These are phyloP conservation scores for Allium fistulosum DNA, from an alignment of 106 monocot species.

Conservation along the genomic window DNA sequence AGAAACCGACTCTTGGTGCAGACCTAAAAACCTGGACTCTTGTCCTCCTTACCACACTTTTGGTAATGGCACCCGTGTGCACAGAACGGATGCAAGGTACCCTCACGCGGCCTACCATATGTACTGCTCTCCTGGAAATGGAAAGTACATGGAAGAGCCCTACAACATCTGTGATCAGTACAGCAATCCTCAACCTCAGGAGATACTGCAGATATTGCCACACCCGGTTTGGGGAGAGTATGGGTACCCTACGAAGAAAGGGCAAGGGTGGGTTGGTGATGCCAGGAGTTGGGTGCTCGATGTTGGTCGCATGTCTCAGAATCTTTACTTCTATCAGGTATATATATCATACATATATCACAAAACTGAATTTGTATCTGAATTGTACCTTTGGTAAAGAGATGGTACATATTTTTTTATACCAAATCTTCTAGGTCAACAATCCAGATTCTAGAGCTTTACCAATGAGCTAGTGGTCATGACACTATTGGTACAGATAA, in stretches of 20 bases:
- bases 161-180: slow-evolving; percentile 64
- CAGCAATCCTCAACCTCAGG: slow-evolving; percentile 84
- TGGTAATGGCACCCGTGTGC: slow-evolving; percentile 39
- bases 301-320: slow-evolving; percentile 53
- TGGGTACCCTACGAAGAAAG: slow-evolving; percentile 62
- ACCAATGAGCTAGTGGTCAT: too few species aligned
- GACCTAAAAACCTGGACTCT: slow-evolving; percentile 14
- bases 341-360: background rate
- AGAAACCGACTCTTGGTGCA: slow-evolving; percentile 40
- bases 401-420: too few species aligned
- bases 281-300: slow-evolving; percentile 66
- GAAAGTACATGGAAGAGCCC: slow-evolving; percentile 40
- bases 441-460: too few species aligned
- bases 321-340: slow-evolving; percentile 81
- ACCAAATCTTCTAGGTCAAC: too few species aligned
- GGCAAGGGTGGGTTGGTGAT: slow-evolving; percentile 81
- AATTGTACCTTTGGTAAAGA: too few species aligned
- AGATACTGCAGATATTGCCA: slow-evolving; percentile 74
- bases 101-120: slow-evolving; percentile 69
- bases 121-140: slow-evolving; percentile 78
- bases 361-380: too few species aligned
- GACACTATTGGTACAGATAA: too few species aligned
- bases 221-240: slow-evolving; percentile 75
- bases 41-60: slow-evolving; percentile 84
- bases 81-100: slow-evolving; percentile 38